Conservation (phyloP, 2,329 filamentous ascomycete genomes). For the Blastomyces silverae region DNA sequence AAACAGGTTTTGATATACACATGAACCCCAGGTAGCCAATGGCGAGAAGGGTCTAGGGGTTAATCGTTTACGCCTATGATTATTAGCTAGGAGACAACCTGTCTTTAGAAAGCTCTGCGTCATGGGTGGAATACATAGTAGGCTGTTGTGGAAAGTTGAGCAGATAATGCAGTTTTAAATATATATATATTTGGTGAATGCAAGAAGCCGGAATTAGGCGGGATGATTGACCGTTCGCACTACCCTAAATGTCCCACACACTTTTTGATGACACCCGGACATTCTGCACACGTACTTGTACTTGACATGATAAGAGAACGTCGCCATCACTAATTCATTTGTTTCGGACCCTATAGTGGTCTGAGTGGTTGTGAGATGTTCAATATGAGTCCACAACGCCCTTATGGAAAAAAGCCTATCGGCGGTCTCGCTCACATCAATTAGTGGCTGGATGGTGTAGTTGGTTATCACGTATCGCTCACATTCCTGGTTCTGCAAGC, state of each 20-base stretch:
- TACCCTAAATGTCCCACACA: background rate
- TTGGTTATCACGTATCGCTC: conserved; percentile 15
- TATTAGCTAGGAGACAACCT: background rate
- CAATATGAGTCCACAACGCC: background rate
- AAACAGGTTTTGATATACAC: background rate
- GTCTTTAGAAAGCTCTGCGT: background rate
- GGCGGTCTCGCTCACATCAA: background rate
- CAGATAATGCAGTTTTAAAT: too few relatives aligned
- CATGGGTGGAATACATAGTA: background rate
- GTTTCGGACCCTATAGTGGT: too few relatives aligned
- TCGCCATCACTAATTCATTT: too few relatives aligned
- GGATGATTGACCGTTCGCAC: background rate
- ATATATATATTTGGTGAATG: too few relatives aligned
- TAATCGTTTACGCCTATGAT: background rate
- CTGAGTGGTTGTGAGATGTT: too few relatives aligned
- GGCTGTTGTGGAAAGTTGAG: background rate
- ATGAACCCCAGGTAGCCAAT: background rate
- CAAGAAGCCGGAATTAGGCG: background rate
- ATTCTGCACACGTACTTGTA: background rate
- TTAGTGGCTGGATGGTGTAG: conserved; percentile 13
- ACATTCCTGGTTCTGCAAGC: background rate
- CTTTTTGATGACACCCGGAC: background rate
- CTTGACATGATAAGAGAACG: too few relatives aligned
- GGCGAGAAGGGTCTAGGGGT: background rate
- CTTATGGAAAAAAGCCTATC: background rate